These are phyloP conservation scores for Russula lepida DNA, from an alignment of 768 basidiomycete genomes.

Conservation along the genomic window DNA sequence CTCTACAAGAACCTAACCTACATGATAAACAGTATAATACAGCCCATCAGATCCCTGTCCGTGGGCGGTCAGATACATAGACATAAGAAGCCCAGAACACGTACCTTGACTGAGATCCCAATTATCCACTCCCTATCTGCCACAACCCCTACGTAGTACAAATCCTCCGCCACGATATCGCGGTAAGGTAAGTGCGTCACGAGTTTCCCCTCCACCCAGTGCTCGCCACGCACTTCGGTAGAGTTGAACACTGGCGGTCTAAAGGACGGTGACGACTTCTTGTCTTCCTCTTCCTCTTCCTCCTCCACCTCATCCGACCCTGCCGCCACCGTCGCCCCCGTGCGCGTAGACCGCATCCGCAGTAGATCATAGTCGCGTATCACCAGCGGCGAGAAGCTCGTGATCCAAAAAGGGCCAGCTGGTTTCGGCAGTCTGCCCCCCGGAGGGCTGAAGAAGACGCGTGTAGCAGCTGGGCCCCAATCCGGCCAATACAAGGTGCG, in stretches of 20 bases:
- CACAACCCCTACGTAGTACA: neutral
- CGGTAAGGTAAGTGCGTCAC: constrained; percentile 8
- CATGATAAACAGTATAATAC: neutral
- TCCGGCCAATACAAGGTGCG: neutral
- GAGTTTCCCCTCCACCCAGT: neutral
- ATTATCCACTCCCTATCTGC: constrained; percentile 14
- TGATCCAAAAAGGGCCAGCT: constrained; percentile 9
- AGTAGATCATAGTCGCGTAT: constrained; percentile 5
- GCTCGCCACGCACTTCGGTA: neutral
- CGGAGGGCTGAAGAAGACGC: neutral
- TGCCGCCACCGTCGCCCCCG: no score
- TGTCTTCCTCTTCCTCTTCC: neutral
- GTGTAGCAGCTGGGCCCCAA: constrained; percentile 9
- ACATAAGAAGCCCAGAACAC: neutral
- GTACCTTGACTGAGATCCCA: constrained; percentile 1
- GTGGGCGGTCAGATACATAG: neutral
- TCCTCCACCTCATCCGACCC: no score
- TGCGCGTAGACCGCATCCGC: neutral
- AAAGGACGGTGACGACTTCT: neutral
- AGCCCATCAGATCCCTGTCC: neutral
- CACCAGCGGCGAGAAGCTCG: neutral
- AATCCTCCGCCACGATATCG: neutral
- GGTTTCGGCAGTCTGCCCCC: neutral
- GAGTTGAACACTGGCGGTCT: neutral
- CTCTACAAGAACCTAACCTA: neutral